Percentiles rank a stretch among this genome's conserved stretches.
Evolutionary conservation across 2,329 filamentous ascomycete species (phyloP).

Genomic region (Paraphaeosphaeria minitans): DNA sequence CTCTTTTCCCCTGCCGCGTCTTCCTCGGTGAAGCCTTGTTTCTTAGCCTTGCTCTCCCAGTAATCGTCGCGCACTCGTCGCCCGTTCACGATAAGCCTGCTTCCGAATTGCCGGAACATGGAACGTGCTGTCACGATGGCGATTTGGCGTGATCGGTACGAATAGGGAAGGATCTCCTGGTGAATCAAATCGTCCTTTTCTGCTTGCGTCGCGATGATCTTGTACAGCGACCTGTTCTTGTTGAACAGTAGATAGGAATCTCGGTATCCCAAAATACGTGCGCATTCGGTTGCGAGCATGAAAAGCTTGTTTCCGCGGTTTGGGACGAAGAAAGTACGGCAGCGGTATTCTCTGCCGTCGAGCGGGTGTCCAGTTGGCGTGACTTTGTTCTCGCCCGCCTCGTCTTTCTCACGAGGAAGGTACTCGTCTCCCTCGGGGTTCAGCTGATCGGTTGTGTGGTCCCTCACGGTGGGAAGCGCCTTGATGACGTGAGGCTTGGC

Average conservation of each 20-base stretch:
- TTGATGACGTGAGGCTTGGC: constrained; percentile 82
- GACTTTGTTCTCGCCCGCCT: constrained; percentile 93
- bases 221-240: constrained; percentile 94
- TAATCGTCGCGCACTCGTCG: constrained; percentile 95
- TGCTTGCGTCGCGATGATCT: constrained; percentile 94
- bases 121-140: constrained; percentile 96
- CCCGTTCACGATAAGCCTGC: constrained; percentile 87
- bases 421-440: constrained; percentile 91
- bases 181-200: constrained; percentile 97
- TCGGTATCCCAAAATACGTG: constrained; percentile 87
- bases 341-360: constrained; percentile 86
- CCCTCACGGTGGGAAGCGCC: constrained; percentile 90
- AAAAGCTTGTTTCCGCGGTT: constrained; percentile 92
- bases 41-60: constrained; percentile 95
- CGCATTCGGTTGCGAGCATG: constrained; percentile 98
- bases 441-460: constrained; percentile 96
- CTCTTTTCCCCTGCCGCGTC: constrained; percentile 95
- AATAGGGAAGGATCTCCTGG: constrained; percentile 95
- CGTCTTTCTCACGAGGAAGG: constrained; percentile 88
- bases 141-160: constrained; percentile 97
- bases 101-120: constrained; percentile 99
- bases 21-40: constrained; percentile 97
- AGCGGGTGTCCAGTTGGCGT: constrained; percentile 79
- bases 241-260: constrained; percentile 99
- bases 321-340: constrained; percentile 90